phyloP scores from a whole-genome alignment of 148 eudicot species.

The Vaccinium macrocarpon region DNA sequence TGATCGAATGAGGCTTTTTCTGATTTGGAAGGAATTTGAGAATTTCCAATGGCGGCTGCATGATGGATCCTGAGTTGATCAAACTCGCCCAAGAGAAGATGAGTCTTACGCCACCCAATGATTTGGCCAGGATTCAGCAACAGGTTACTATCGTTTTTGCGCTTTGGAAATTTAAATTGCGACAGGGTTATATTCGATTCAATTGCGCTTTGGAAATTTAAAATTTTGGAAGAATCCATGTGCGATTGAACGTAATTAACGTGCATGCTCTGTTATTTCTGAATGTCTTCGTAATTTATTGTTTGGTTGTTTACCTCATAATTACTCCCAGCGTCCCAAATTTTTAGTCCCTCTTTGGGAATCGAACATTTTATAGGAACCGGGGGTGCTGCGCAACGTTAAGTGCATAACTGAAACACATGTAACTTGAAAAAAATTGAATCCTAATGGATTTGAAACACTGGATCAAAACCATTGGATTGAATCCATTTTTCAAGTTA shows the following conservation, averaged over 20 bases:
- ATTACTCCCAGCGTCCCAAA: too few species aligned
- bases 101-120: constrained; percentile 82
- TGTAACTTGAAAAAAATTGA: too few species aligned
- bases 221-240: not conserved
- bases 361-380: too few species aligned
- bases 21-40: not conserved
- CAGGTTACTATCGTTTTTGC: constrained; percentile 42
- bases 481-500: too few species aligned
- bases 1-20: not conserved
- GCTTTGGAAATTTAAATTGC: not conserved
- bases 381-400: too few species aligned
- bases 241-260: not conserved
- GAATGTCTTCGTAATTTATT: too few species aligned
- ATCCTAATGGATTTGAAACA: too few species aligned
- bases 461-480: too few species aligned
- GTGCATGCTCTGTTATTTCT: not conserved
- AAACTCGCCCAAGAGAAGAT: constrained; percentile 91
- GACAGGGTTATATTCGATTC: not conserved
- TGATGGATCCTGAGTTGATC: constrained; percentile 95
- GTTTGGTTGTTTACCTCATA: not conserved
- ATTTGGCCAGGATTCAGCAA: constrained; percentile 75
- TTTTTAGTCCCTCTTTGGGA: too few species aligned
- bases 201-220: not conserved
- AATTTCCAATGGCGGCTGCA: constrained; percentile 45
- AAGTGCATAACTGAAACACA: too few species aligned